A percentile compares a stretch with the other conserved stretches of the same genome.
Evolutionary conservation across 2,329 filamentous ascomycete species (phyloP).

Genomic region (Cucurbitaria berberidis): DNA sequence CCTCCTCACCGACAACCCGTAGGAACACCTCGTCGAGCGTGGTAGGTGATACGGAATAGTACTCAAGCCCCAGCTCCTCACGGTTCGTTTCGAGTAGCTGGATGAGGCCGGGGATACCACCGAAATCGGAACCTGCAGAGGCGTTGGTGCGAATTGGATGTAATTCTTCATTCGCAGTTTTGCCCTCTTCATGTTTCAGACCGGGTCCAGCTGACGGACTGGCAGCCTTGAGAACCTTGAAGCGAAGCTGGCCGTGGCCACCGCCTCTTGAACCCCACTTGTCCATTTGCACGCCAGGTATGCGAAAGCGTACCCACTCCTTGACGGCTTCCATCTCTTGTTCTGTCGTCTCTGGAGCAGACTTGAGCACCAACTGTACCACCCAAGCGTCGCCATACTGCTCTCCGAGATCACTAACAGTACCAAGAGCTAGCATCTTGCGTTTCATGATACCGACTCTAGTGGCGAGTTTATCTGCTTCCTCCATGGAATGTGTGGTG

Average conservation of each 20-base stretch:
- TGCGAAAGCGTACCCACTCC: conserved; percentile 66
- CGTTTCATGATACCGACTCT: conserved; percentile 85
- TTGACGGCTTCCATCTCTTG: conserved; percentile 71
- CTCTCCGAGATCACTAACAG: conserved; percentile 71
- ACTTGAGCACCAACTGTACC: conserved; percentile 78
- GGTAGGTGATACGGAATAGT: conserved; percentile 86
- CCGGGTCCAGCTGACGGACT: conserved; percentile 37
- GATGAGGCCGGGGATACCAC: conserved; percentile 71
- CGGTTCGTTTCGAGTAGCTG: conserved; percentile 75
- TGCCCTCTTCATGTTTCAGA: conserved; percentile 4
- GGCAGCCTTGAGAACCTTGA: conserved; percentile 69
- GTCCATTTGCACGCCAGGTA: conserved; percentile 68
- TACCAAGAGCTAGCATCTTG: conserved; percentile 84
- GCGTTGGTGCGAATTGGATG: conserved; percentile 28
- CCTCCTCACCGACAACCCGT: conserved; percentile 78
- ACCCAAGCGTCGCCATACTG: conserved; percentile 80
- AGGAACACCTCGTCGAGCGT: conserved; percentile 92
- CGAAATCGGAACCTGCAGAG: conserved; percentile 21
- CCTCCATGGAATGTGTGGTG: conserved; percentile 95
- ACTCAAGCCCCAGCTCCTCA: conserved; percentile 72
- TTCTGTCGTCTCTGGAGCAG: conserved; percentile 74
- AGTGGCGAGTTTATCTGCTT: conserved; percentile 85
- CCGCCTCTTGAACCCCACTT: conserved; percentile 69
- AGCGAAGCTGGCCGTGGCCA: conserved; percentile 84
- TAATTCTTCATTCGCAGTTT: conserved; percentile 20